Conservation (phyloP, 345 rosid species). For the Eucalyptus erythrocorys region DNA sequence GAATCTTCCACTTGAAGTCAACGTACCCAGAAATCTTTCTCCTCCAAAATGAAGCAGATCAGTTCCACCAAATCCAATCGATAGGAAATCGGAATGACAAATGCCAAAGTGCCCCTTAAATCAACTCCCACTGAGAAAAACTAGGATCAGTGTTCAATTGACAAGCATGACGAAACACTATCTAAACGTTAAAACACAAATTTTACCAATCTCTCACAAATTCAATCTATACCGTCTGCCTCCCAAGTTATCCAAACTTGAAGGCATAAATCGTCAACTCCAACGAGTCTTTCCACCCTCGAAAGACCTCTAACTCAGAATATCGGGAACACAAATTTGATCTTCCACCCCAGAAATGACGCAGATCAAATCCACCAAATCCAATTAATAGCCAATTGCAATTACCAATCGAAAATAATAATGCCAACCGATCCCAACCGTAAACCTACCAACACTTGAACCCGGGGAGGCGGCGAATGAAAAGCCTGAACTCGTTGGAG, state of each 20-base stretch:
- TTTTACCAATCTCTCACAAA: background rate
- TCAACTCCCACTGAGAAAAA: background rate
- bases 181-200: background rate
- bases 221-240: background rate
- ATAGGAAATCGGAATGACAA: background rate
- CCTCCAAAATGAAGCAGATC: background rate
- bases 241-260: background rate
- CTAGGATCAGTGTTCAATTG: background rate
- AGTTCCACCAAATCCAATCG: background rate
- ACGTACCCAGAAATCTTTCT: background rate
- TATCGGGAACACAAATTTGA: background rate
- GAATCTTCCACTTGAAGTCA: background rate
- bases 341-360: background rate
- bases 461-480: constrained; percentile 67
- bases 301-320: background rate
- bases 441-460: constrained; percentile 68
- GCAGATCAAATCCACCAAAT: background rate
- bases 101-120: background rate
- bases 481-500: constrained; percentile 84
- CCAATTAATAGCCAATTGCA: background rate
- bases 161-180: background rate
- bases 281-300: background rate
- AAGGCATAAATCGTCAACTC: background rate
- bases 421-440: background rate
- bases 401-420: background rate